A percentile compares a stretch with the other conserved stretches of the same genome.
These are phyloP conservation scores for Aspergillus sp. DNA, from an alignment of 2,329 filamentous ascomycete species.

Conservation along the genomic window DNA sequence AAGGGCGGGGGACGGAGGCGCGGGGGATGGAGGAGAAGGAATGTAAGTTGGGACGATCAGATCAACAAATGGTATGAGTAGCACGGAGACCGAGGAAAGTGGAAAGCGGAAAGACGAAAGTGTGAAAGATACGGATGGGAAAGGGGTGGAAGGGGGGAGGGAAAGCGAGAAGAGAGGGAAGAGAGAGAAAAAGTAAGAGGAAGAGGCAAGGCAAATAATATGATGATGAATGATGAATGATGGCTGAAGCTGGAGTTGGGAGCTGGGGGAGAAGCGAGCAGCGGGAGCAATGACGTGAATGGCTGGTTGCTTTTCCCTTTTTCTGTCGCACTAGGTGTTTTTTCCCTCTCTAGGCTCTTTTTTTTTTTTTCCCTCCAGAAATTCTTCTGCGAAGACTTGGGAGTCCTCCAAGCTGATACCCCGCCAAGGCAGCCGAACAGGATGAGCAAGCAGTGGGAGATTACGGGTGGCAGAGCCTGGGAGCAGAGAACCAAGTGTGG, in stretches of 20 bases:
- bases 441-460: background rate
- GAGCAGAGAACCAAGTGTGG: background rate
- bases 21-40: conserved; percentile 10
- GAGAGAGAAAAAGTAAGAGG: background rate
- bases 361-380: background rate
- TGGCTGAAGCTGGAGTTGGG: background rate
- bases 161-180: conserved; percentile 1
- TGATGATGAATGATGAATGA: conserved; percentile 10
- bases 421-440: conserved; percentile 8
- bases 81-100: background rate
- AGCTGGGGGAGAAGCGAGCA: background rate
- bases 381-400: background rate
- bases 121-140: background rate
- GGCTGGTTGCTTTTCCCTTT: conserved; percentile 6
- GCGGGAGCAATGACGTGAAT: conserved; percentile 6
- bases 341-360: too few species aligned
- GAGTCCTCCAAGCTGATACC: background rate
- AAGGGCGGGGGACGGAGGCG: conserved; percentile 3
- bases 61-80: background rate
- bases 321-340: background rate
- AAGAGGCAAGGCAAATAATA: conserved; percentile 5
- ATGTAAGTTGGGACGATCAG: background rate
- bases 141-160: background rate
- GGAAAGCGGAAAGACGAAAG: background rate
- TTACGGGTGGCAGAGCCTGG: background rate